Conservation (phyloP, 495 filamentous ascomycete genomes). For the Jackrogersella minutella region DNA sequence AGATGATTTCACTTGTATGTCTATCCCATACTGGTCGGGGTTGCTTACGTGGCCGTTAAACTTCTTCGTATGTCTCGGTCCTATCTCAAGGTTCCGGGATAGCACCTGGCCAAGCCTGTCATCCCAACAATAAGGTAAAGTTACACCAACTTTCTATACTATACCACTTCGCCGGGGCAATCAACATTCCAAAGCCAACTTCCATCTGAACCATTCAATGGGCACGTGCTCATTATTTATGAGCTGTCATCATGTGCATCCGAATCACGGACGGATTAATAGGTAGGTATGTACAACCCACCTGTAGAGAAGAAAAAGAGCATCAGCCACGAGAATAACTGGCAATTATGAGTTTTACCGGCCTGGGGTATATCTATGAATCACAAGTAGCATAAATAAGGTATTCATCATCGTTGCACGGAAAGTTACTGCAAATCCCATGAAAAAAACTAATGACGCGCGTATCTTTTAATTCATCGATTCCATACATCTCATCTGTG, state of each 20-base stretch:
- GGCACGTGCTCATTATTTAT: neutral
- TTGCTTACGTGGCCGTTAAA: neutral
- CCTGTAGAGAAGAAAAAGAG: neutral
- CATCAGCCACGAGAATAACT: neutral
- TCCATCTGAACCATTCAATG: neutral
- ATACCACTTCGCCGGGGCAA: neutral
- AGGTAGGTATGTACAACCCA: too few species aligned
- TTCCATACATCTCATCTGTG: slow-evolving; percentile 31
- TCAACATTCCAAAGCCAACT: neutral
- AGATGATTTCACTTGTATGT: neutral
- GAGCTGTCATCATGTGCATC: neutral
- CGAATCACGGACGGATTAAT: too few species aligned
- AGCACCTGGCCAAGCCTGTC: slow-evolving; percentile 6
- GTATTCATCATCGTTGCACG: slow-evolving; percentile 9
- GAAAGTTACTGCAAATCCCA: slow-evolving; percentile 15
- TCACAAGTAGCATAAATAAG: slow-evolving; percentile 12
- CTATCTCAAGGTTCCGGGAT: neutral
- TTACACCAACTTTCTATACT: slow-evolving; percentile 1
- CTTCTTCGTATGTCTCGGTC: neutral
- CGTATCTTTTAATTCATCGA: slow-evolving; percentile 35
- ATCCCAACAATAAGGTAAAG: slow-evolving; percentile 12
- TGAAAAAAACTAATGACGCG: slow-evolving; percentile 28
- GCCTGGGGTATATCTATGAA: neutral
- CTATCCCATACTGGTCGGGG: neutral
- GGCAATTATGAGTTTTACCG: neutral